Evolutionary conservation across 768 basidiomycete species (phyloP).

Genomic region (Kwoniella sp.): DNA sequence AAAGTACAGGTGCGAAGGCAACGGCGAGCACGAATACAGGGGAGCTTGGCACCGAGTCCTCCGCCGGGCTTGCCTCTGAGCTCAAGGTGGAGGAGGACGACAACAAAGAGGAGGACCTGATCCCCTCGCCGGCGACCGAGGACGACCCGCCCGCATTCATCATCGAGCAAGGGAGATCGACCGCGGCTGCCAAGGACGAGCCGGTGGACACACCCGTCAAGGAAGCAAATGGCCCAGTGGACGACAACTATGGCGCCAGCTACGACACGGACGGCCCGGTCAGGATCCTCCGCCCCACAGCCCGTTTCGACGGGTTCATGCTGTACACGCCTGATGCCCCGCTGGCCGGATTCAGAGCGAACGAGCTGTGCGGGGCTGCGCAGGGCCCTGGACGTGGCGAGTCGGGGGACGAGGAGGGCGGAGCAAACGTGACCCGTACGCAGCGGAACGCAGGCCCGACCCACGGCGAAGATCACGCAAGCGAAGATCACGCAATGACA

Average conservation of each 20-base stretch:
- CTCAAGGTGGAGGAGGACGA: background rate
- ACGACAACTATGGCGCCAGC: background rate
- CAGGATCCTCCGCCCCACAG: constrained; percentile 20
- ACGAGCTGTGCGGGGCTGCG: constrained; percentile 6
- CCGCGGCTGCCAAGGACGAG: background rate
- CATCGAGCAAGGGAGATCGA: background rate
- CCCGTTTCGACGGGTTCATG: constrained; percentile 29
- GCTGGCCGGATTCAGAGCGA: constrained; percentile 30
- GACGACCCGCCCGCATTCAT: constrained; percentile 33
- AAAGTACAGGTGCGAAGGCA: no score
- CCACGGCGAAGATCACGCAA: background rate
- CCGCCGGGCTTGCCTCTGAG: no score
- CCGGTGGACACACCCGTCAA: background rate
- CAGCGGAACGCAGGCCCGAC: no score
- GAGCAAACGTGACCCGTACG: background rate
- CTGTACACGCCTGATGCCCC: constrained; percentile 44
- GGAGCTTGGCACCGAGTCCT: no score
- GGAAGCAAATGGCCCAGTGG: no score
- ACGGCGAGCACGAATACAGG: no score
- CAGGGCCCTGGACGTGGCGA: background rate
- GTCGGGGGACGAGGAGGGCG: background rate
- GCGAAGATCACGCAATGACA: background rate
- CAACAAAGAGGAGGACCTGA: constrained; percentile 9
- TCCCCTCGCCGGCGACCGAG: constrained; percentile 42
- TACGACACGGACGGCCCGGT: constrained; percentile 13